Conservation (phyloP, 1,284 basidiomycete genomes). For the Rhodotorula mucilaginosa region DNA sequence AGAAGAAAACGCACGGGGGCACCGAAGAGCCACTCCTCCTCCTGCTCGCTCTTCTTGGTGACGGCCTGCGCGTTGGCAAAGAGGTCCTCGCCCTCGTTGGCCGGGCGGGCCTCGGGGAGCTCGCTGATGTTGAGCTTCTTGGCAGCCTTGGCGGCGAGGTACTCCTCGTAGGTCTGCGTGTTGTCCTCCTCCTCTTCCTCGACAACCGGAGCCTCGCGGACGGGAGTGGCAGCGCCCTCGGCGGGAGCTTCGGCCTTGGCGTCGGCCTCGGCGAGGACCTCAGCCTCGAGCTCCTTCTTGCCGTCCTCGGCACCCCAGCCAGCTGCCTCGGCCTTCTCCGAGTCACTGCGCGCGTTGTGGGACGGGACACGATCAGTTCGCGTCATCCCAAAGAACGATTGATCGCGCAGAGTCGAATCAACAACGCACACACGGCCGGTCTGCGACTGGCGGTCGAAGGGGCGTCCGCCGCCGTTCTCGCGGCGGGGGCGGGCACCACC, state of each 20-base stretch:
- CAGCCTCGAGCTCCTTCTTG: conserved; percentile 41
- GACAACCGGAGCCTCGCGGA: conserved; percentile 39
- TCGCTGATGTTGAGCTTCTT: conserved; percentile 32
- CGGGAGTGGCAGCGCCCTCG: conserved; percentile 38
- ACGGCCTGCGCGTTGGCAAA: conserved; percentile 24
- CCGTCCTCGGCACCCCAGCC: conserved; percentile 42
- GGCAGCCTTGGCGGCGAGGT: conserved; percentile 43
- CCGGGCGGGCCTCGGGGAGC: conserved; percentile 42
- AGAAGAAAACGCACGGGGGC: conserved; percentile 30
- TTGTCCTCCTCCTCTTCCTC: conserved; percentile 46
- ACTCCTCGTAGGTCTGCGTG: conserved; percentile 46
- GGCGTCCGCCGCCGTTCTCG: conserved; percentile 41
- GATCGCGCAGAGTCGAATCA: no score
- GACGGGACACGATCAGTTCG: neutral
- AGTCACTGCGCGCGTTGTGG: conserved; percentile 21
- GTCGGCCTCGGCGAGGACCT: conserved; percentile 34
- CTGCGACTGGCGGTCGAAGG: conserved; percentile 40
- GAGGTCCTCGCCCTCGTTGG: conserved; percentile 44
- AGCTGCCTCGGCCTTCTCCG: conserved; percentile 37
- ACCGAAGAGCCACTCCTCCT: conserved; percentile 36
- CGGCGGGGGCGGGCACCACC: conserved; percentile 41
- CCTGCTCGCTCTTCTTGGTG: conserved; percentile 35
- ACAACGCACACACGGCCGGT: conserved; percentile 38
- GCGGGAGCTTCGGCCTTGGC: conserved; percentile 37
- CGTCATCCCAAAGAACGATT: no score